Evolutionary conservation across 441 rosid genomes (phyloP).

Genomic region (Croton setiger): DNA sequence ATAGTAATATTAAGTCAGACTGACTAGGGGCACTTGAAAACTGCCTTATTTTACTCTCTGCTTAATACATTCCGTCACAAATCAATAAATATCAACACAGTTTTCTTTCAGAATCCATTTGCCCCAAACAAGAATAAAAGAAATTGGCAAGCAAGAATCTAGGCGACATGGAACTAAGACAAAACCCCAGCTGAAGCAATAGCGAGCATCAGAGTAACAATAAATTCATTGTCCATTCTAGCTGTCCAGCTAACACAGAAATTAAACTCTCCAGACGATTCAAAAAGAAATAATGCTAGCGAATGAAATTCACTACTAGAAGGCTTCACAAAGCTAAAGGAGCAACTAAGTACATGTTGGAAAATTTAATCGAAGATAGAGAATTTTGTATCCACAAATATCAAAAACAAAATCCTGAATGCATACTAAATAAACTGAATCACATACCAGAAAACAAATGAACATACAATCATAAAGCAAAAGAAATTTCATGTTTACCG

Average conservation of each 20-base stretch:
- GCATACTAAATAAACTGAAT: neutral
- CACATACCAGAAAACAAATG: neutral
- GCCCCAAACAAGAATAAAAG: neutral
- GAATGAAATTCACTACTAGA: neutral
- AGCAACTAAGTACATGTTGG: neutral
- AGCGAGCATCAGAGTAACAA: neutral
- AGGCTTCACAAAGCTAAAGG: neutral
- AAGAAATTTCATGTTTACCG: conserved; percentile 36
- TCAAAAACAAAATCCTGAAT: neutral
- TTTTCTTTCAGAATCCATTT: neutral
- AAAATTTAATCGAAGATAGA: neutral
- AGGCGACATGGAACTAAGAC: neutral
- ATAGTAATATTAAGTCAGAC: neutral
- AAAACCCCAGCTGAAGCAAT: neutral
- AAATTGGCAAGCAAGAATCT: neutral
- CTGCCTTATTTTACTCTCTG: neutral
- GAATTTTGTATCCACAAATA: neutral
- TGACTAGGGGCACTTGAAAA: neutral
- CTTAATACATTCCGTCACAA: neutral
- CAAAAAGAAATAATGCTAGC: neutral
- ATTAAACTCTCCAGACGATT: neutral
- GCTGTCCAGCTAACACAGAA: neutral
- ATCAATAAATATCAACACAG: neutral
- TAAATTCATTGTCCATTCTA: neutral
- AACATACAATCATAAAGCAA: neutral